Evolutionary conservation across 306 rosid species (phyloP).

Genomic region (Cucumis hystrix): DNA sequence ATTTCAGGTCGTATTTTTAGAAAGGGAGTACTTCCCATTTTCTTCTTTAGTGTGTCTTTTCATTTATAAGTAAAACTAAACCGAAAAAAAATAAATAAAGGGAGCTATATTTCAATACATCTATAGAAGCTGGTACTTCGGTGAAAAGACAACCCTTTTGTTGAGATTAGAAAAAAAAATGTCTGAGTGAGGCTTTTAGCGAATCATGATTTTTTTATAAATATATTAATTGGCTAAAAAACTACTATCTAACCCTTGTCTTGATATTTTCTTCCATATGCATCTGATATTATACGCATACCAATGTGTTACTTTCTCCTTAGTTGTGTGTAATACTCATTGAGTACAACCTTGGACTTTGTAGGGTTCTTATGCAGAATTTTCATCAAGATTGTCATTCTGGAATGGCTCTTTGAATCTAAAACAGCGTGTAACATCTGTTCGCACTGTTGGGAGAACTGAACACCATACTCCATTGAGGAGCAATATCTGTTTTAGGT

Average conservation of each 20-base stretch:
- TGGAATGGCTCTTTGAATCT: slow-evolving; percentile 44
- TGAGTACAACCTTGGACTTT: background rate
- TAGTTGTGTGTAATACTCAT: background rate
- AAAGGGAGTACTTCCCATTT: background rate
- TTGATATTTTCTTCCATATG: background rate
- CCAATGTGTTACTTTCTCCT: background rate
- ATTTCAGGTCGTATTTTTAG: background rate
- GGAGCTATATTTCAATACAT: background rate
- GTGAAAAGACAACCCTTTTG: background rate
- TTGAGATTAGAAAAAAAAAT: background rate
- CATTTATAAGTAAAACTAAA: background rate
- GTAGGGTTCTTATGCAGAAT: slow-evolving; percentile 49
- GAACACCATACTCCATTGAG: slow-evolving; percentile 27
- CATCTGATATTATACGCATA: background rate
- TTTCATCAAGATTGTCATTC: slow-evolving; percentile 25
- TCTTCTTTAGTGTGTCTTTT: background rate
- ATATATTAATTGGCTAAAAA: background rate
- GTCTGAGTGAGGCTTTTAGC: background rate
- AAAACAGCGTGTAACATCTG: slow-evolving; percentile 35
- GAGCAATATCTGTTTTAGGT: slow-evolving; percentile 43
- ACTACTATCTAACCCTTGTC: background rate
- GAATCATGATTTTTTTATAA: background rate
- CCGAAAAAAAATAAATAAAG: no score
- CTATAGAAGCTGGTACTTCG: background rate
- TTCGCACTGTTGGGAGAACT: slow-evolving; percentile 36